Evolutionary conservation across 495 filamentous ascomycete species (phyloP).

Genomic region (Penicillium longicatenatum): DNA sequence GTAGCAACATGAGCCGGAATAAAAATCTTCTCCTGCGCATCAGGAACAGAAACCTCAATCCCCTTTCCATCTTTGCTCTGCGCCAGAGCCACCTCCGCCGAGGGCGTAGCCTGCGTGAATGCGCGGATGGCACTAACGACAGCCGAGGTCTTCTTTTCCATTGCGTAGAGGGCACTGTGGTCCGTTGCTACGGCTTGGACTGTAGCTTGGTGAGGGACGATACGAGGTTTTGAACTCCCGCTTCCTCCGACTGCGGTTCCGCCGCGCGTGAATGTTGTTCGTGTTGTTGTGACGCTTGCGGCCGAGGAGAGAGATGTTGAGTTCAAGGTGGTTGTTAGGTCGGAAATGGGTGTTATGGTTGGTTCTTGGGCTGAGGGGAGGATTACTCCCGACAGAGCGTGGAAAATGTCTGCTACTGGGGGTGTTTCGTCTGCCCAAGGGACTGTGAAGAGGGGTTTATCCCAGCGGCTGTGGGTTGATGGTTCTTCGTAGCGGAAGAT

Average conservation of each 20-base stretch:
- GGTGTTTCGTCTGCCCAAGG: conserved; percentile 74
- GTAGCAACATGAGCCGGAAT: conserved; percentile 56
- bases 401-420: conserved; percentile 74
- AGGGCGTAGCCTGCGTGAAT: conserved; percentile 48
- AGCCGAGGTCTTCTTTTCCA: conserved; percentile 83
- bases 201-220: conserved; percentile 81
- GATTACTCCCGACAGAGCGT: conserved; percentile 58
- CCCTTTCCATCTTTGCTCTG: conserved; percentile 32
- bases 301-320: conserved; percentile 31
- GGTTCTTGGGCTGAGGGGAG: conserved; percentile 29
- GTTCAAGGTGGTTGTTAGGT: conserved; percentile 29
- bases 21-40: conserved; percentile 38
- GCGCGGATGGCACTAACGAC: conserved; percentile 74
- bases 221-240: conserved; percentile 32
- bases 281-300: conserved; percentile 34
- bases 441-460: conserved; percentile 90
- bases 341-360: conserved; percentile 28
- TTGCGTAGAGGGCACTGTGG: conserved; percentile 78
- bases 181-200: conserved; percentile 66
- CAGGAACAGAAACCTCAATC: conserved; percentile 36
- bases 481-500: conserved; percentile 96
- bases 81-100: conserved; percentile 51
- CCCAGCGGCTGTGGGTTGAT: conserved; percentile 92
- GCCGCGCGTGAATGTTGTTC: conserved; percentile 19
- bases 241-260: not conserved